Evolutionary conservation across 805 yeast species (phyloP).

Genomic region (Teunomyces barrocoloradensis): DNA sequence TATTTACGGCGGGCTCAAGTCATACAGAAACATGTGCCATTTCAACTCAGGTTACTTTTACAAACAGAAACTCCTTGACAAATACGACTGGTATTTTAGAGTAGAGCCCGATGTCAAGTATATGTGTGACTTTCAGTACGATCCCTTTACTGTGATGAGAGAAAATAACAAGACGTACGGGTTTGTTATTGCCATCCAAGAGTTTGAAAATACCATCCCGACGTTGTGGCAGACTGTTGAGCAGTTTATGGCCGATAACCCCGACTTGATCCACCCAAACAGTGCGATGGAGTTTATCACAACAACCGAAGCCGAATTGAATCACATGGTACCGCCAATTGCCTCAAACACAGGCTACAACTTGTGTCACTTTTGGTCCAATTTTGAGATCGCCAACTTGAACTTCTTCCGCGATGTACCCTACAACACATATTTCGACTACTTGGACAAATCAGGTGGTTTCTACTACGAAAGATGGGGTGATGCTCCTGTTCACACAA

Average conservation of each 20-base stretch:
- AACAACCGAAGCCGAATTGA: slow-evolving; percentile 35
- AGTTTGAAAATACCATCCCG: slow-evolving; percentile 51
- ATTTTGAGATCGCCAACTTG: slow-evolving; percentile 56
- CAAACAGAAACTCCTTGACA: slow-evolving; percentile 40
- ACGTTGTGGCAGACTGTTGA: slow-evolving; percentile 51
- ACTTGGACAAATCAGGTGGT: slow-evolving; percentile 49
- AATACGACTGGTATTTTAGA: slow-evolving; percentile 58
- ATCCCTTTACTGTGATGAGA: slow-evolving; percentile 46
- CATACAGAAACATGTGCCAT: slow-evolving; percentile 68
- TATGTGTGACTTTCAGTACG: slow-evolving; percentile 56
- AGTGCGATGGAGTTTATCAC: slow-evolving; percentile 50
- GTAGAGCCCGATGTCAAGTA: slow-evolving; percentile 59
- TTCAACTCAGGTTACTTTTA: slow-evolving; percentile 67
- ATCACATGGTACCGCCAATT: slow-evolving; percentile 12
- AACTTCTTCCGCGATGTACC: slow-evolving; percentile 48
- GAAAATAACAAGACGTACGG: slow-evolving; percentile 48
- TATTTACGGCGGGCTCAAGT: slow-evolving; percentile 47
- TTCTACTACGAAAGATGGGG: slow-evolving; percentile 63
- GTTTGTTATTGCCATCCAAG: slow-evolving; percentile 49
- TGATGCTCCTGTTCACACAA: slow-evolving; percentile 48
- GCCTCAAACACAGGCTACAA: slow-evolving; percentile 35
- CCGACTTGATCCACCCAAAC: slow-evolving; percentile 45
- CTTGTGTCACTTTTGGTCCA: slow-evolving; percentile 65
- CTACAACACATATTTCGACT: slow-evolving; percentile 45
- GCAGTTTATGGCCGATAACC: slow-evolving; percentile 42